Evolutionary conservation across 768 basidiomycete species (phyloP), one percentile per base, ranked within the genome.

Genomic region (Boletus speciosus): DNA sequence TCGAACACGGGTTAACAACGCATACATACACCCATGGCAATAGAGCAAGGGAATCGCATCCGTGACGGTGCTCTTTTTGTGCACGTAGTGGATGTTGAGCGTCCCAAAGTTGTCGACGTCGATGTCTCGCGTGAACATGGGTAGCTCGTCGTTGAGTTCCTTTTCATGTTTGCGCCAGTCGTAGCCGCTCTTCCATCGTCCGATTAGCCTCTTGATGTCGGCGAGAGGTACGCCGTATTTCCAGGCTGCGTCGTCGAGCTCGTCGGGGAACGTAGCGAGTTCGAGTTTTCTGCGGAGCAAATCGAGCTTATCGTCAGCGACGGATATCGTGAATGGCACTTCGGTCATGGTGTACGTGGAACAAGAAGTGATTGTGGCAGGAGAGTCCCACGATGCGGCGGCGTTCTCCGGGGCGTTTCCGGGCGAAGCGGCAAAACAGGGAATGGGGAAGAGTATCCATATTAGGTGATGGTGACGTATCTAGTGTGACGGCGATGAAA

Each of bases 21-120:
- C 1, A 14, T 19, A 69, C 74, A 34, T 50, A 76, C 83, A 85
- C 38, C 84, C 84, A 53, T 86, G 84, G 15, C 84, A 75, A 56
- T 81, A 85, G 29, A 85, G 67, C 16, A 86, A 63, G 1, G 84
- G 83, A 31, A 85, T 79, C 0, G 83, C 82, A n/a, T 70, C 65
- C 1, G 55, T 55, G 0, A 71, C 58, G 8, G 56, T 52, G 60
- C 82, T 83, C 64, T 70, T 75, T 66, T 80, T 72, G 62, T 85
- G 82, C 12, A 84, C 74, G 49, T 82, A 85, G 56, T 86, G 83
- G 6, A 84, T 76, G 54, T 79, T 77, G 40, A 83, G 67, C 5
- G 69, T 62, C 0, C 76, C 81, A 51, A 76, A 77, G 4, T 71
- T 74, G 11, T 76, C 76, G 2, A 84, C 75, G 1, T 72, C 64